Conservation (phyloP, 257 asterid species). For the Agastache rugosa region DNA sequence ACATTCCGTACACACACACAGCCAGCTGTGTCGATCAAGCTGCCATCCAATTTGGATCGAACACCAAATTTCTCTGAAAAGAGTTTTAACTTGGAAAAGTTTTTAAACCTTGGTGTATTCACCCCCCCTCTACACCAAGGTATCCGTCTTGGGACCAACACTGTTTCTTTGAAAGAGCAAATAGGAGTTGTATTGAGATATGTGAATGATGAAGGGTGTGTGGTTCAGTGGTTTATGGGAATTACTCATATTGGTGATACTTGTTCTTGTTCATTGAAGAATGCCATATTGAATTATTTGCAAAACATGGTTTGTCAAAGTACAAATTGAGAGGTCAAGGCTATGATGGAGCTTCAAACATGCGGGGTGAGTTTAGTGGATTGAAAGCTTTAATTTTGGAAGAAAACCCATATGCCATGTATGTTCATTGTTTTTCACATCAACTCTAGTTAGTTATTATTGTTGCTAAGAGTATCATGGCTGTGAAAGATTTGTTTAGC, state of each 20-base stretch:
- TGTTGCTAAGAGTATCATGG: background rate
- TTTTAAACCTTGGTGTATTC: too few relatives aligned
- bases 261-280: background rate
- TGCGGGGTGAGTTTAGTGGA: background rate
- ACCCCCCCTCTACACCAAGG: too few relatives aligned
- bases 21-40: too few relatives aligned
- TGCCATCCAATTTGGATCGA: too few relatives aligned
- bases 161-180: background rate
- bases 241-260: background rate
- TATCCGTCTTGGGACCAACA: too few relatives aligned
- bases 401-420: background rate
- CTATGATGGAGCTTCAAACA: conserved; percentile 15
- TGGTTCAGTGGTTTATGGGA: background rate
- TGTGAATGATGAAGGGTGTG: background rate
- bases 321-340: background rate
- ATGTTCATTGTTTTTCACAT: background rate
- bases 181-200: background rate
- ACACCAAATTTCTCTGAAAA: too few relatives aligned
- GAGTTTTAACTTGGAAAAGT: too few relatives aligned
- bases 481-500: background rate
- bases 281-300: background rate
- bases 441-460: conserved; percentile 1
- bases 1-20: too few relatives aligned
- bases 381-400: background rate
- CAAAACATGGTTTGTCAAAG: background rate